Conservation (phyloP, 2,329 filamentous ascomycete species). For the Pleurostoma richardsiae region DNA sequence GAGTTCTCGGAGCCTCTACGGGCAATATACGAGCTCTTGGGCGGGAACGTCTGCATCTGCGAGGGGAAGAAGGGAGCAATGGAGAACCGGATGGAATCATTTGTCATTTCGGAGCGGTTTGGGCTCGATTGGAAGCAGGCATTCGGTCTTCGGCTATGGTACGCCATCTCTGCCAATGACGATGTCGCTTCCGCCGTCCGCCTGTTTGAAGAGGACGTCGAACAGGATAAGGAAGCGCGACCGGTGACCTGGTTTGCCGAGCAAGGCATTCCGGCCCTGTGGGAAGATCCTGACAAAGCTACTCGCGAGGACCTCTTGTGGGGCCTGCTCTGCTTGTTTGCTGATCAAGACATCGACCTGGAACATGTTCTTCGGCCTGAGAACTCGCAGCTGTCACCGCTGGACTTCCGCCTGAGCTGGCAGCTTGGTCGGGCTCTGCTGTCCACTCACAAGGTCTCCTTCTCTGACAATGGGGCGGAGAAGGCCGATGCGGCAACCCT, state of each 20-base stretch:
- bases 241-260: constrained; percentile 70
- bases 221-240: constrained; percentile 63
- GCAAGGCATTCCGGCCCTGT: constrained; percentile 50
- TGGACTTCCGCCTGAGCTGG: constrained; percentile 76
- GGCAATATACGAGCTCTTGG: constrained; percentile 82
- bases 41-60: constrained; percentile 81
- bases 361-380: constrained; percentile 72
- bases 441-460: constrained; percentile 44
- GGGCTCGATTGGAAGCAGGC: constrained; percentile 88
- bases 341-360: constrained; percentile 51
- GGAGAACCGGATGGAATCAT: constrained; percentile 76
- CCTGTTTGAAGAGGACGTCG: constrained; percentile 69
- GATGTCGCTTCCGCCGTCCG: constrained; percentile 67
- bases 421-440: constrained; percentile 70
- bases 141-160: constrained; percentile 89
- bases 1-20: constrained; percentile 83
- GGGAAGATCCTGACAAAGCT: constrained; percentile 54
- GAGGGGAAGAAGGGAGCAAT: constrained; percentile 69
- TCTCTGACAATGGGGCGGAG: constrained; percentile 46
- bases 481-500: constrained; percentile 63
- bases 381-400: constrained; percentile 68
- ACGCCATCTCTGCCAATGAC: constrained; percentile 65
- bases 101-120: constrained; percentile 79
- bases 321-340: constrained; percentile 79
- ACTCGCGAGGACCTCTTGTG: constrained; percentile 75